These are phyloP conservation scores for Beauveria rudraprayagi DNA, from an alignment of 2,329 filamentous ascomycete species.

Conservation along the genomic window DNA sequence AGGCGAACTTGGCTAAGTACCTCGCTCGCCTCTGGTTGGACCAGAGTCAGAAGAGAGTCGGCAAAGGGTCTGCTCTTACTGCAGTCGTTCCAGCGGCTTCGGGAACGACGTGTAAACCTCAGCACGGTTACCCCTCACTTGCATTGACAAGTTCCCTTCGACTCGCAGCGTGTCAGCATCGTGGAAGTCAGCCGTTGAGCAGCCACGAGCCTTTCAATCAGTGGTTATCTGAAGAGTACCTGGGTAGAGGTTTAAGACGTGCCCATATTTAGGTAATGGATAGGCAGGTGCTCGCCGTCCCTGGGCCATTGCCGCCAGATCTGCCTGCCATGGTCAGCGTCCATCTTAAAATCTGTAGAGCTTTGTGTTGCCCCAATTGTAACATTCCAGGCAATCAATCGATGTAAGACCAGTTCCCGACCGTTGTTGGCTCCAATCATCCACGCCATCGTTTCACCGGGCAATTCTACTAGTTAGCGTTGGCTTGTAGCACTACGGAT, in stretches of 20 bases:
- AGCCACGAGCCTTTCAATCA: neutral
- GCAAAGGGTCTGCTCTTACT: no score
- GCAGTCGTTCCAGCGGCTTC: conserved; percentile 17
- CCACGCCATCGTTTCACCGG: neutral
- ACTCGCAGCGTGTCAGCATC: neutral
- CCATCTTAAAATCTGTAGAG: neutral
- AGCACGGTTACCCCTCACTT: conserved; percentile 18
- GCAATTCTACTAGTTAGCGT: neutral
- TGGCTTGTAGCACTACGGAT: neutral
- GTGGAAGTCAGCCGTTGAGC: neutral
- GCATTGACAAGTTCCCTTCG: neutral
- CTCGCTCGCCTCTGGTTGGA: neutral
- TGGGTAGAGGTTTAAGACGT: neutral
- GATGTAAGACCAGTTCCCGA: neutral
- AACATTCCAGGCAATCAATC: no score
- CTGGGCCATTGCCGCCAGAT: no score
- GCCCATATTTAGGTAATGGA: neutral
- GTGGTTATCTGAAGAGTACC: no score
- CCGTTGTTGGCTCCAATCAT: neutral
- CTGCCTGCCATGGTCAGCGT: no score
- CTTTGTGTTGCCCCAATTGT: neutral
- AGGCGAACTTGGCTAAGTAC: neutral
- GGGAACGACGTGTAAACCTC: conserved; percentile 16
- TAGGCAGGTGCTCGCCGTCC: no score
- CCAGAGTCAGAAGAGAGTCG: neutral